Evolutionary conservation across 306 rosid species (phyloP).

Genomic region (Ceratonia siliqua): DNA sequence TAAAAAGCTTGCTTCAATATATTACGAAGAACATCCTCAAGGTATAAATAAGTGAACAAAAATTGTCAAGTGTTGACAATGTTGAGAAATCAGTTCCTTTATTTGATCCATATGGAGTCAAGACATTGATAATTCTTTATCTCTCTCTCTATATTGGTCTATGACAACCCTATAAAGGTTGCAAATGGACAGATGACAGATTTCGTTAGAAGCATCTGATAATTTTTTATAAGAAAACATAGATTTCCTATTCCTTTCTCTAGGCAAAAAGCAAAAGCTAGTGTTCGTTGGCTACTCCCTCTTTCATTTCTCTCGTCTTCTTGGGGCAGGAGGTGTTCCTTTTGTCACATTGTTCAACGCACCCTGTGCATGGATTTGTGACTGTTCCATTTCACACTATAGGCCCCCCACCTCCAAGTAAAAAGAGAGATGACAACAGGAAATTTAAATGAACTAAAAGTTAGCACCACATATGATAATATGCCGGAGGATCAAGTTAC

Average conservation of each 20-base stretch:
- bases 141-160: neutral
- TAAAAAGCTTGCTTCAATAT: neutral
- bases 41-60: conserved; percentile 7
- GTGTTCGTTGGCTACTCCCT: neutral
- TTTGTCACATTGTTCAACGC: neutral
- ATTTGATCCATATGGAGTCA: conserved; percentile 4
- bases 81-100: neutral
- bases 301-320: neutral
- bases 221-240: neutral
- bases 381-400: conserved; percentile 21
- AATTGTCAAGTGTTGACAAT: neutral
- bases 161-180: neutral
- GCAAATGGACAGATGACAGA: conserved; percentile 4
- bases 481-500: conserved; percentile 44
- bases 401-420: neutral
- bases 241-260: neutral
- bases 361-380: neutral
- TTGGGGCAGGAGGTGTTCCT: neutral
- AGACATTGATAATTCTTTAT: neutral
- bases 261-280: neutral
- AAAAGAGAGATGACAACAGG: neutral
- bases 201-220: neutral
- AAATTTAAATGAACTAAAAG: conserved; percentile 1
- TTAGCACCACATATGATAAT: neutral
- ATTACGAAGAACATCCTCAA: conserved; percentile 5